Conservation (phyloP, 1,284 basidiomycete genomes). For the Volvariella volvacea region DNA sequence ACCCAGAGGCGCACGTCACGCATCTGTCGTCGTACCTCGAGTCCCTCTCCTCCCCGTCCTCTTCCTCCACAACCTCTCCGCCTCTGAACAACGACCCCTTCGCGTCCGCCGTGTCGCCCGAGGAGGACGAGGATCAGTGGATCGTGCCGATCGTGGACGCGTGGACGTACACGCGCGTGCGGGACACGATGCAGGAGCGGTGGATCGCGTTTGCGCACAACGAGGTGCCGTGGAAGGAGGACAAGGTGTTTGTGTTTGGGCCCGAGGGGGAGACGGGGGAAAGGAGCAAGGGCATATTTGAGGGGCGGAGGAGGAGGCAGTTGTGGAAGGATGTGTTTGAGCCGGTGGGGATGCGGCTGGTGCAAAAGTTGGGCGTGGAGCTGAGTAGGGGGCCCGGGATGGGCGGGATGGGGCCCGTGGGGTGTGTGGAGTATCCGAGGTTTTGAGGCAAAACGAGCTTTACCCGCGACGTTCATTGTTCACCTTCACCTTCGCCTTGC, state of each 20-base stretch:
- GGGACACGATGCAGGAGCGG: conserved; percentile 59
- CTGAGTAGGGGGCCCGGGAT: conserved; percentile 55
- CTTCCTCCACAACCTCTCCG: too few species aligned
- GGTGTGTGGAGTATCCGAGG: conserved; percentile 1
- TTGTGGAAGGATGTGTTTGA: conserved; percentile 60
- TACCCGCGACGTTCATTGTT: conserved; percentile 26
- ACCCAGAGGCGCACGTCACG: too few species aligned
- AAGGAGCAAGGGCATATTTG: conserved; percentile 48
- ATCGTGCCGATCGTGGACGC: conserved; percentile 48
- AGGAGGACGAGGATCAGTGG: conserved; percentile 35
- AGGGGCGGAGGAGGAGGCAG: conserved; percentile 35
- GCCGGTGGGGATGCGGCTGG: conserved; percentile 56
- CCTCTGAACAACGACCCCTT: background rate
- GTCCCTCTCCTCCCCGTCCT: too few species aligned
- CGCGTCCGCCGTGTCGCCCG: conserved; percentile 12
- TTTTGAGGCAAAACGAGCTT: conserved; percentile 1
- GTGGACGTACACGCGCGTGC: conserved; percentile 56
- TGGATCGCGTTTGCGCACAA: conserved; percentile 73
- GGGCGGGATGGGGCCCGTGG: conserved; percentile 43
- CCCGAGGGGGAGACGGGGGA: conserved; percentile 66
- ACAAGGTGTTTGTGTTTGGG: conserved; percentile 68
- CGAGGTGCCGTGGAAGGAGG: conserved; percentile 59
- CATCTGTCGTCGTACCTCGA: too few species aligned
- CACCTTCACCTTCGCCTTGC: conserved; percentile 13
- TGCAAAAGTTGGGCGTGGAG: conserved; percentile 67